These are phyloP conservation scores for Rhinocladiella mackenziei DNA, from an alignment of 2,329 filamentous ascomycete species.

Conservation along the genomic window DNA sequence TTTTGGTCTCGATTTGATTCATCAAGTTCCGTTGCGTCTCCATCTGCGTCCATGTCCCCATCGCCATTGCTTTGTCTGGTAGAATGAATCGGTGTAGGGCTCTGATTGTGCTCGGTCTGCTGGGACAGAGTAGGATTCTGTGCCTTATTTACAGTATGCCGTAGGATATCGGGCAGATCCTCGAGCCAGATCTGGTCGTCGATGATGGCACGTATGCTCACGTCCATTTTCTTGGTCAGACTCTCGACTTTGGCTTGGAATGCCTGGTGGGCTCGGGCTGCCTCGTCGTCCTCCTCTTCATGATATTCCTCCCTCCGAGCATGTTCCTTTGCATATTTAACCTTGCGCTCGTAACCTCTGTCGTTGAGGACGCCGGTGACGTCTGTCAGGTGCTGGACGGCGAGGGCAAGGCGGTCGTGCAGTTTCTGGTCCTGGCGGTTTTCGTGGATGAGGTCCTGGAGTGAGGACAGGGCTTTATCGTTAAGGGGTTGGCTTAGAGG, in stretches of 20 bases:
- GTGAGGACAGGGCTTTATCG: slow-evolving; percentile 10
- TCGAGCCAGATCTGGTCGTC: slow-evolving; percentile 52
- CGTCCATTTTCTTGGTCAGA: slow-evolving; percentile 55
- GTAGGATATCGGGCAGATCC: slow-evolving; percentile 43
- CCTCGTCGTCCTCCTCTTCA: slow-evolving; percentile 3
- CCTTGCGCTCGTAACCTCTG: slow-evolving; percentile 8
- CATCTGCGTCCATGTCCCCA: slow-evolving; percentile 39
- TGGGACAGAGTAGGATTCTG: slow-evolving; percentile 25
- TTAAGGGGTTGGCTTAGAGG: slow-evolving; percentile 18
- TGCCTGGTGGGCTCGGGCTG: slow-evolving; percentile 11
- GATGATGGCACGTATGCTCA: slow-evolving; percentile 54
- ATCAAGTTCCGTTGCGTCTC: slow-evolving; percentile 38
- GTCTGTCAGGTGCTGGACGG: slow-evolving; percentile 15
- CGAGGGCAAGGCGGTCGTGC: slow-evolving; percentile 10
- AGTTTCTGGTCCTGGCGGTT: slow-evolving; percentile 11
- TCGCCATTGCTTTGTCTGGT: slow-evolving; percentile 25
- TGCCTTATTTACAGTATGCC: slow-evolving; percentile 41
- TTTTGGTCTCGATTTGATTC: slow-evolving; percentile 26
- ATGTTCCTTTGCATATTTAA: slow-evolving; percentile 3
- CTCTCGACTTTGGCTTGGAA: slow-evolving; percentile 47
- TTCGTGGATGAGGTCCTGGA: slow-evolving; percentile 11
- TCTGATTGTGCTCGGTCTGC: slow-evolving; percentile 36
- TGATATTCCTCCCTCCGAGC: slow-evolving; percentile 6
- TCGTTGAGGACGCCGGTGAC: slow-evolving; percentile 17
- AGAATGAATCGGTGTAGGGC: slow-evolving; percentile 33